These are phyloP conservation scores for Cyclotella distinguenda DNA, from an alignment of 108 stramenopile genomes.

Conservation along the genomic window DNA sequence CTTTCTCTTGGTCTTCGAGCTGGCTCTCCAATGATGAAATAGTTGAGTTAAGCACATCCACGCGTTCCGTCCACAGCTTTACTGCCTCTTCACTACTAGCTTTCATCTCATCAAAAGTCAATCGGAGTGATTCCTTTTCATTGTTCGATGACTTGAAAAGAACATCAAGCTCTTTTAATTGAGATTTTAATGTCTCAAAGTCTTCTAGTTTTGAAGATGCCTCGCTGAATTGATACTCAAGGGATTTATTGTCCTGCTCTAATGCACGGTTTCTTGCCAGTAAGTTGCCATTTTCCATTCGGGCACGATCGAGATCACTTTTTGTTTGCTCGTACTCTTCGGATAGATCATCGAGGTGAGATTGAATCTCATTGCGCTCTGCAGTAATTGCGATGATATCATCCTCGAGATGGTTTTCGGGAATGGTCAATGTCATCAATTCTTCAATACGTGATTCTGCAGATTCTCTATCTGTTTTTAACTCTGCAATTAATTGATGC, in stretches of 20 bases:
- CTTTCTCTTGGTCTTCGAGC: conserved; percentile 55
- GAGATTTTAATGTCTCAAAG: conserved; percentile 8
- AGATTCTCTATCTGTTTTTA: conserved; percentile 28
- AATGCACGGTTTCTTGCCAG: conserved; percentile 32
- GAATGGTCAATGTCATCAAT: conserved; percentile 4
- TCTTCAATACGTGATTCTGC: conserved; percentile 20
- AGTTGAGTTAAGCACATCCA: conserved; percentile 36
- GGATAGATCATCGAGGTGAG: conserved; percentile 23
- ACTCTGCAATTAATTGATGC: conserved; percentile 29
- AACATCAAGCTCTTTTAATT: conserved; percentile 23
- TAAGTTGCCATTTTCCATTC: conserved; percentile 35
- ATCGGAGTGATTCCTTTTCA: conserved; percentile 15
- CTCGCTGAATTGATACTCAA: conserved; percentile 29
- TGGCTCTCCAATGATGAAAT: conserved; percentile 44
- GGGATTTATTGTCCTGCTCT: conserved; percentile 40
- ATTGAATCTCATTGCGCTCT: conserved; percentile 34
- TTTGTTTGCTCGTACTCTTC: conserved; percentile 24
- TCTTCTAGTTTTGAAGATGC: conserved; percentile 5
- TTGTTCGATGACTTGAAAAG: conserved; percentile 18
- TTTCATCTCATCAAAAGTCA: conserved; percentile 23
- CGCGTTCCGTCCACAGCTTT: conserved; percentile 31
- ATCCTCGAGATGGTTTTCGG: conserved; percentile 12
- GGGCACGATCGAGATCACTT: conserved; percentile 13
- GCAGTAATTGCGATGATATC: conserved; percentile 41
- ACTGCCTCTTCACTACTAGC: conserved; percentile 19